Conservation (phyloP, 2,329 filamentous ascomycete species). For the Xylariales sp. region DNA sequence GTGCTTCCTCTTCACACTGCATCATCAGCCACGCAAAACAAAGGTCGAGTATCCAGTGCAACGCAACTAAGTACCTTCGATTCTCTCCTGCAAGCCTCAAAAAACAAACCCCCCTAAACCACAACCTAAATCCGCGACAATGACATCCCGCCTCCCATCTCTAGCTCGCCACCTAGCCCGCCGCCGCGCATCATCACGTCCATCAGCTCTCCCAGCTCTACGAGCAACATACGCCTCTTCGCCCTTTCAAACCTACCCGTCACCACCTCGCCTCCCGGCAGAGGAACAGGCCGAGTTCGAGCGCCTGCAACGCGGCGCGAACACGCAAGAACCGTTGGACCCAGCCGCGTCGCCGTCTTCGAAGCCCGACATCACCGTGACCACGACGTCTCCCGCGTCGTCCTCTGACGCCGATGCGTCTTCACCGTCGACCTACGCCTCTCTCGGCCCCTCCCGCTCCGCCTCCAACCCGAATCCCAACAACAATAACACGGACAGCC, state of each 20-base stretch:
- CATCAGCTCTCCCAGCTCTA: too few species aligned
- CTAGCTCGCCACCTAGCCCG: neutral
- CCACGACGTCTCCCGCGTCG: neutral
- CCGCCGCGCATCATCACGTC: too few species aligned
- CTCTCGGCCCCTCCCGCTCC: neutral
- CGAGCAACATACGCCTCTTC: neutral
- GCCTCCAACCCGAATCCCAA: neutral
- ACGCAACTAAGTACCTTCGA: too few species aligned
- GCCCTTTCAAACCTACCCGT: slow-evolving; percentile 3
- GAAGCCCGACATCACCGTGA: neutral
- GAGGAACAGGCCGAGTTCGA: slow-evolving; percentile 60
- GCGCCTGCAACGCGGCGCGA: slow-evolving; percentile 63
- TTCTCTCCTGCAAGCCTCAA: too few species aligned
- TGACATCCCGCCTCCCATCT: neutral
- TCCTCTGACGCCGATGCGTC: neutral
- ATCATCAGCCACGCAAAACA: too few species aligned
- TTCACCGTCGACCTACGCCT: slow-evolving; percentile 5
- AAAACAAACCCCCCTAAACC: too few species aligned
- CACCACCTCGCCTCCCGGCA: slow-evolving; percentile 76
- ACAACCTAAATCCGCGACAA: too few species aligned
- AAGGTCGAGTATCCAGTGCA: too few species aligned
- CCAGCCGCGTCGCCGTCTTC: slow-evolving; percentile 15
- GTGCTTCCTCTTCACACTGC: too few species aligned
- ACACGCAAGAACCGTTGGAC: slow-evolving; percentile 28
- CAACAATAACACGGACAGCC: too few species aligned